Evolutionary conservation across 2,329 filamentous ascomycete genomes (phyloP).

Genomic region (Scytalidium sp.): DNA sequence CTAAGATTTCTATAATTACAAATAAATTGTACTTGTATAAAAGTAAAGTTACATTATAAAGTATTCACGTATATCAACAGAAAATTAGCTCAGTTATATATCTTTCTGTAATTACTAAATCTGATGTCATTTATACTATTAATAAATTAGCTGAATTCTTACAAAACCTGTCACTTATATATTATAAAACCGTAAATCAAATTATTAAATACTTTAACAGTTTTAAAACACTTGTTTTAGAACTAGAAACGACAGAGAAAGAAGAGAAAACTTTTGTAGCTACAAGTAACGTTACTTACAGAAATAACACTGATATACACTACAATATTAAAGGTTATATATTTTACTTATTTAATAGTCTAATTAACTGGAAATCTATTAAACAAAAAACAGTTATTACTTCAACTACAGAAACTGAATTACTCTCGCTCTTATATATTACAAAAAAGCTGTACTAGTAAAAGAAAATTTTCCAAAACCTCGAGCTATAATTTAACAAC

Average conservation of each 20-base stretch:
- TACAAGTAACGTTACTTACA: not conserved
- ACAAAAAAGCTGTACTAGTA: not conserved
- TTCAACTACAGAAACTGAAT: conserved; percentile 5
- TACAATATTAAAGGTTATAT: conserved; percentile 1
- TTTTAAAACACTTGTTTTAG: not conserved
- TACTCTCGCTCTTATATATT: not conserved
- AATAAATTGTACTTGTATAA: not conserved
- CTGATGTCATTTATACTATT: conserved; percentile 5
- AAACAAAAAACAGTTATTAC: conserved; percentile 3
- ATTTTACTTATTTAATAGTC: not conserved
- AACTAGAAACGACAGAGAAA: not conserved
- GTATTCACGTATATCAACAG: conserved; percentile 1
- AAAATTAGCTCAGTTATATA: conserved; percentile 9
- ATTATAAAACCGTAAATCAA: not conserved
- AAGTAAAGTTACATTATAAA: not conserved
- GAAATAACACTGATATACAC: not conserved
- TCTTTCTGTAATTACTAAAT: conserved; percentile 3
- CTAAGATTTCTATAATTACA: conserved; percentile 13
- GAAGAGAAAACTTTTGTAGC: not conserved
- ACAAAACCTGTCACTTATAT: not conserved
- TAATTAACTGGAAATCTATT: not conserved
- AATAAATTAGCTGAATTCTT: not conserved
- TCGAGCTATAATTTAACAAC: not conserved
- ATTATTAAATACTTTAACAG: not conserved
- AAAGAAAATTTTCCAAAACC: not conserved